These are phyloP conservation scores for Tritrichomonas foetus DNA, from an alignment of 208 protist species.

Conservation along the genomic window DNA sequence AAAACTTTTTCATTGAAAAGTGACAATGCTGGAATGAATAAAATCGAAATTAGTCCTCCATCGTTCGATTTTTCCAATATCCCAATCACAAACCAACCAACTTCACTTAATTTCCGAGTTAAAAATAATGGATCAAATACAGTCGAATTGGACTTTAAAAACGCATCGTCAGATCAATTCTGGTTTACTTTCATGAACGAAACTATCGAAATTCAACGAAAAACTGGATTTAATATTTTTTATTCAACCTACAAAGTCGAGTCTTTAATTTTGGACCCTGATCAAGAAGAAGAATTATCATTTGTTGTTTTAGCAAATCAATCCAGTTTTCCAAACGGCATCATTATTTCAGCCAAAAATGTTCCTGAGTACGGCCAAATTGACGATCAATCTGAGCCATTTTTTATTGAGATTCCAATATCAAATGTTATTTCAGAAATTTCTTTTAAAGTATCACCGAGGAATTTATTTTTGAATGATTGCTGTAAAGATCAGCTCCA, in stretches of 20 bases:
- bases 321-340: neutral
- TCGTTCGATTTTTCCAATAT: neutral
- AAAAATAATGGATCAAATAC: neutral
- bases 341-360: neutral
- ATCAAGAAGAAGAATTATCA: neutral
- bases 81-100: neutral
- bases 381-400: neutral
- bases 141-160: neutral
- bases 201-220: neutral
- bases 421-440: neutral
- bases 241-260: neutral
- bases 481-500: neutral
- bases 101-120: neutral
- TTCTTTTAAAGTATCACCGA: neutral
- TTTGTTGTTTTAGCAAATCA: neutral
- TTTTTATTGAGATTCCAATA: neutral
- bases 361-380: neutral
- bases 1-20: too few species aligned
- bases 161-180: neutral
- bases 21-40: neutral
- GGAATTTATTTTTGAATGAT: neutral
- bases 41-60: neutral
- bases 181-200: neutral
- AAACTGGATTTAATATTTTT: slow-evolving; percentile 25
- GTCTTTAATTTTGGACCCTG: neutral